A percentile compares a stretch with the other conserved stretches of the same genome.
phyloP scores from a whole-genome alignment of 352 stramenopile species.

The Elongisporangium anandrum region DNA sequence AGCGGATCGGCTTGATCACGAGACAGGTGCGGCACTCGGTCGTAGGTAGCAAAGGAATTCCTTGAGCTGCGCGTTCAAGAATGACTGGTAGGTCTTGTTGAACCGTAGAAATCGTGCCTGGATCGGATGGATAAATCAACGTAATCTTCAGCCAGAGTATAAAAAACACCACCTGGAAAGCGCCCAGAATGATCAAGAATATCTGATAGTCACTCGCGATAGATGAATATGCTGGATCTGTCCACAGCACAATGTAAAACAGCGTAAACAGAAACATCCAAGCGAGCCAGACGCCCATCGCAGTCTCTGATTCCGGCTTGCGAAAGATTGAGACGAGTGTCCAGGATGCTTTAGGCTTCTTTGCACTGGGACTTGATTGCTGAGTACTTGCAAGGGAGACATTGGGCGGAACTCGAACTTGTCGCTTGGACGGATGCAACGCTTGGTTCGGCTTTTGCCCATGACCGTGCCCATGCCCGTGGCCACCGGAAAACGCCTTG shows the following conservation, averaged over 20 bases:
- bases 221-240: conserved; percentile 34
- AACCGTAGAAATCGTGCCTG: conserved; percentile 47
- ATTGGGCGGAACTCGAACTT: conserved; percentile 22
- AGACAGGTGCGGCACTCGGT: conserved; percentile 73
- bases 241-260: conserved; percentile 61
- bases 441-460: conserved; percentile 19
- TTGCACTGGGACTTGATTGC: conserved; percentile 9
- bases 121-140: conserved; percentile 53
- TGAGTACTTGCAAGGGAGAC: conserved; percentile 24
- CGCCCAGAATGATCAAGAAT: conserved; percentile 38
- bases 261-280: conserved; percentile 72
- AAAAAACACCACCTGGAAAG: conserved; percentile 42
- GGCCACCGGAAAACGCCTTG: conserved; percentile 27
- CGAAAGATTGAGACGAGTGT: conserved; percentile 11
- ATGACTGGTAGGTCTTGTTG: conserved; percentile 48
- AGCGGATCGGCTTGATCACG: conserved; percentile 64
- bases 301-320: conserved; percentile 54
- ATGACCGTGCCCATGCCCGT: conserved; percentile 43
- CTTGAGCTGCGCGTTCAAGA: conserved; percentile 36
- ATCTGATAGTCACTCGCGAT: conserved; percentile 22
- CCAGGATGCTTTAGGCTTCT: conserved; percentile 2
- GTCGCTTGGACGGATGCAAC: conserved; percentile 44
- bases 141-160: conserved; percentile 43
- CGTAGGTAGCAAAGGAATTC: conserved; percentile 27
- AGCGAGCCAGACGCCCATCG: conserved; percentile 76